Base-by-base conservation (phyloP, 257 asterid species). In the Voacanga thouarsii region DNA sequence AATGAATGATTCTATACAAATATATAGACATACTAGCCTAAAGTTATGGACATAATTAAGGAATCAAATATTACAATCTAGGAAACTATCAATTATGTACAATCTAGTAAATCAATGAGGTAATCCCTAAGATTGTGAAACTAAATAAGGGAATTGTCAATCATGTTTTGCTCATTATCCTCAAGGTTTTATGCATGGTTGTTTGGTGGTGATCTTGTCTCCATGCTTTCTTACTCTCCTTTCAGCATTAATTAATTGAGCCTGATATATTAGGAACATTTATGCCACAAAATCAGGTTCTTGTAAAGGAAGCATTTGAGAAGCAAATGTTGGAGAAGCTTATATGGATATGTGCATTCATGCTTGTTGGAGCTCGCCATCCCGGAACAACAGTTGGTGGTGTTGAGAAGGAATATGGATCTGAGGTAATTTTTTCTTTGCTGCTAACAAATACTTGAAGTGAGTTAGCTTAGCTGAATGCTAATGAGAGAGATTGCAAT, bases 321-420 rank as follows among this genome's bases (percentile, higher is more conserved):
- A 93, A 95, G 83, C 99, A 96, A 86, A 96, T 93, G 97, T 87
- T 96, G 47, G 98, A 96, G 89, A 96, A 96, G 83, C 98, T 95
- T 75, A 93, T 93, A 85, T 95, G 99, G 99, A 95, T 95, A 81
- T 89, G 96, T 76, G 96, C 99, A 69, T 95, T 95, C 90, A 95
- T 95, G 99, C 98, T 95, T 37, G 99, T 95, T 74, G 99, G 99
- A 83, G 97, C 96, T 75, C 97, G 98, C 68, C 98, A 93, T 87
- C 97, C 95, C 37, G 96, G 98, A 72, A 97, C 98, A 65, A 91
- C 96, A 45, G 98, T 95, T 55, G 99, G 99, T 44, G 90, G 8
- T 61, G 98, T 93, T 72, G 99, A 93, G 90, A 90, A 92, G 83
- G 96, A 89, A 61, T 84, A 89, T 81, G 90, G 94, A 37, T 75